Evolutionary conservation across 345 rosid genomes (phyloP), one percentile per base, ranked within the genome.

Genomic region (Cochlearia excelsa): DNA sequence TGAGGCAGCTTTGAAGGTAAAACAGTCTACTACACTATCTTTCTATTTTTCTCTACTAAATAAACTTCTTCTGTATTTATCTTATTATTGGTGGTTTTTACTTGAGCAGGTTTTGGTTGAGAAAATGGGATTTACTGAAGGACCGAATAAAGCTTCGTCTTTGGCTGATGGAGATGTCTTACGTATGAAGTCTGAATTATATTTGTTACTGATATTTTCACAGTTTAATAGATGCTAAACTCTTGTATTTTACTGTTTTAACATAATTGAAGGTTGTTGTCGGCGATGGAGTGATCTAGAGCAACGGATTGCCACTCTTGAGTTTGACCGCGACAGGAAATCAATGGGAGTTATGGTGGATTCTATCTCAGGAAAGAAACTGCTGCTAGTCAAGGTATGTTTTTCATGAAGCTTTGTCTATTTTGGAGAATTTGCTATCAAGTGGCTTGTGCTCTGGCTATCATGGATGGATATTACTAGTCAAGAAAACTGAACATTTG

Each of bases 341-440:
- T 93, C 99, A 46, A 93, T 93, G 99, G 99, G 99, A 64, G 95
- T 89, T 52, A 87, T 93, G 72, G 94, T 85, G 54, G 81, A 83
- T 71, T 88, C 98, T 37, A 75, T 79, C 79, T 69, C 92, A 31
- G 80, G 86, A 67, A 77, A 66, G 51, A 89, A 86, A 57, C 51
- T 79, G n/a, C 68, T 93, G 69, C 84, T 93, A 54, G 97, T 89
- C 63, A 93, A 93, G 97, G 99, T 72, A 2, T 59, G 62, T 47
- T 70, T 26, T 30, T 63, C 46, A 23, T 28, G 47, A 39, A 35
- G 29, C 27, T 27, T 26, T 43, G 44, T 39, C 1, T 39, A 39
- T 1, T 7, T 9, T 7, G 43, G 43, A 39, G 38, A 54, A 34
- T 10, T 37, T 54, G 3, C 54, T 40, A 45, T 54, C 33, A 27